Evolutionary conservation across 2,329 filamentous ascomycete genomes (phyloP), one percentile per base, ranked within the genome.

Genomic region (Colletotrichum chlorophyti): DNA sequence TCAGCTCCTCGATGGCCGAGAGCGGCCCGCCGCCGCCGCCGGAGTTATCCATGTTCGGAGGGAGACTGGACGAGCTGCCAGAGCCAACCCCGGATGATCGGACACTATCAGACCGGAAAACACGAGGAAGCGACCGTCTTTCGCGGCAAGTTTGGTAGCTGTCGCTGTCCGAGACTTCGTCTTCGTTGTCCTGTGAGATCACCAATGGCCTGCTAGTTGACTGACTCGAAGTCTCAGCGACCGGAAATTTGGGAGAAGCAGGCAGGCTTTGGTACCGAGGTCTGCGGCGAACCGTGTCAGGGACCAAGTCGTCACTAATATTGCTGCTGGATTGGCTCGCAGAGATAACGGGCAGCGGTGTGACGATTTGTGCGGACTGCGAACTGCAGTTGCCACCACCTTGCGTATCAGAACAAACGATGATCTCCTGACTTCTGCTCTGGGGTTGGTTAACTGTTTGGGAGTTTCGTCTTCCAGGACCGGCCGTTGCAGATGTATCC

Each of bases 341-440:
- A 15, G 27, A 59, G 19, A 47, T 49, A n/a, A 50, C 12, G 10
- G 34, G 45, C 10, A 58, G 29, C 9, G 60, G 42, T 14, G 43
- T 15, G 8, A 63, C 47, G n/a, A 61, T 23, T 42, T 64, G 63
- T 7, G 63, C 61, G 15, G 60, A 46, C 29, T 64, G 63, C n/a
- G 47, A 48, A 24, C 49, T 52, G 3, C 38, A 38, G 14, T 47
- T 45, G 23, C 31, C 37, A 9, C 21, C 24, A 17, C 24, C 29
- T 5, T 58, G 51, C 11, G 52, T 57, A 9, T 60, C 57, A 14
- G 51, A 49, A 11, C 53, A 38, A 14, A 45, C 47, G 17, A 60
- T 19, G 4, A 58, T 12, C 10, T 21, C 29, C 19, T 41, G 32
- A 11, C 15, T n/a, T 14, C 31, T 23, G 6, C 34, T 26, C 31